Evolutionary conservation across 352 stramenopile genomes (phyloP).

Genomic region (Phytophthora citrophthora): DNA sequence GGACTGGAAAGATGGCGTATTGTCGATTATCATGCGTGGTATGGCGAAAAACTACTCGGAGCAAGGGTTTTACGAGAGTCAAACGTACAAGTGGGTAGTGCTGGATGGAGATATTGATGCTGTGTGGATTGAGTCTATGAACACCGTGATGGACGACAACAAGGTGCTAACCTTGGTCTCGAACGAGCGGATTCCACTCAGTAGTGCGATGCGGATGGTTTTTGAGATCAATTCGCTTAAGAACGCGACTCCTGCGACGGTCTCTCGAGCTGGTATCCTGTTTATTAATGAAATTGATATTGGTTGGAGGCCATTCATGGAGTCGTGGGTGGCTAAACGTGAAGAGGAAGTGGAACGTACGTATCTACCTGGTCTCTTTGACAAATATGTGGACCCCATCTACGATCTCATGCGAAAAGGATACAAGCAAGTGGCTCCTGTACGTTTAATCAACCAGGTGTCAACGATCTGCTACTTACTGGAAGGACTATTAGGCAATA

Average conservation of each 20-base stretch:
- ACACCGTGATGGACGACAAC: slow-evolving; percentile 98
- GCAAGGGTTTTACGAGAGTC: slow-evolving; percentile 95
- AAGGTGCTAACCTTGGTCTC: slow-evolving; percentile 95
- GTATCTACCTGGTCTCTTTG: slow-evolving; percentile 94
- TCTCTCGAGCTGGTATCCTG: slow-evolving; percentile 88
- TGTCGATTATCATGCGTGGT: slow-evolving; percentile 91
- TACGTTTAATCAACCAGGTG: slow-evolving; percentile 96
- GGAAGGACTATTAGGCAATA: slow-evolving; percentile 90
- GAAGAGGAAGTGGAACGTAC: slow-evolving; percentile 93
- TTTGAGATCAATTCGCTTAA: slow-evolving; percentile 92
- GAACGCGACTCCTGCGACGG: slow-evolving; percentile 86
- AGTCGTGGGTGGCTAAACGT: slow-evolving; percentile 94
- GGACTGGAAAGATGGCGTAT: slow-evolving; percentile 89
- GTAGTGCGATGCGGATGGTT: slow-evolving; percentile 89
- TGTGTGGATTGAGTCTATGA: slow-evolving; percentile 94
- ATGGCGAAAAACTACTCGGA: slow-evolving; percentile 92
- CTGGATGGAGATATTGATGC: slow-evolving; percentile 90
- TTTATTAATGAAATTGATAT: slow-evolving; percentile 92
- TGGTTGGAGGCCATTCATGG: slow-evolving; percentile 96
- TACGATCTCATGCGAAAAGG: slow-evolving; percentile 94
- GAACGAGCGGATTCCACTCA: slow-evolving; percentile 88
- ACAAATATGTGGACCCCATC: slow-evolving; percentile 96
- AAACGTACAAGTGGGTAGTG: slow-evolving; percentile 92
- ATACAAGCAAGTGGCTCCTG: slow-evolving; percentile 95
- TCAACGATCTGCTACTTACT: slow-evolving; percentile 97